Evolutionary conservation across 768 basidiomycete species (phyloP), one percentile per base, ranked within the genome.

Genomic region (Rhizopogon vulgaris): DNA sequence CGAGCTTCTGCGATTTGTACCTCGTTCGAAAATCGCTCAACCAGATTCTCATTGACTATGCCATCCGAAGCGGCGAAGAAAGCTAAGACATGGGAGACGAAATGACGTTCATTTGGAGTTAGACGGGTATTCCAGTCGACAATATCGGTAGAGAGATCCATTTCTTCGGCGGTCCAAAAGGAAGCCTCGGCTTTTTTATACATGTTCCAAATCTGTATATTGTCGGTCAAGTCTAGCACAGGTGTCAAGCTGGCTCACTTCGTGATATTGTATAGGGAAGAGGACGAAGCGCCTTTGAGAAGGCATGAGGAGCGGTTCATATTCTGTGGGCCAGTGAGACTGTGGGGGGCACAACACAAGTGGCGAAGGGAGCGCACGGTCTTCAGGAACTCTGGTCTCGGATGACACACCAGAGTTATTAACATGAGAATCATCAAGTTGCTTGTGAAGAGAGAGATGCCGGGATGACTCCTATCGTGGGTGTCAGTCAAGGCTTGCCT

Each of bases 1-100:
- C 94, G 85, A 8, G 92, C 94, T 68, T 97, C 94, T 4, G 94
- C 88, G 2, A 77, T 79, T 64, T 96, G 94, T 3, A 97, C 90
- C 65, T 97, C 94, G 53, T 82, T 84, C 7, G 89, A 91, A 70
- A 97, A 96, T 6, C 94, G 87, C 67, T 95, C 92, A 30, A 96
- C 79, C 1, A 97, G 78, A 67, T 97, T 97, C 66, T 96, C 94
- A 69, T 96, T 96, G 59, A 96, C 92, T 54, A 96, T 96, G 32
- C 94, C 93, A 58, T 96, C 93, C 0, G 91, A 94, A 6, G 94
- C 92, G 25, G 94, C 94, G 64, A 98, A 98, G 67, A 96, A 98
- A 0, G 94, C 94, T 38, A 98, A 83, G 46, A 97, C 85, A 60
- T 93, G 91, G 1, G 90, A 90, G 58, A 96, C 78, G 60, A 97